These are phyloP conservation scores for Gillenia trifoliata DNA, from an alignment of 306 rosid genomes.

Conservation along the genomic window DNA sequence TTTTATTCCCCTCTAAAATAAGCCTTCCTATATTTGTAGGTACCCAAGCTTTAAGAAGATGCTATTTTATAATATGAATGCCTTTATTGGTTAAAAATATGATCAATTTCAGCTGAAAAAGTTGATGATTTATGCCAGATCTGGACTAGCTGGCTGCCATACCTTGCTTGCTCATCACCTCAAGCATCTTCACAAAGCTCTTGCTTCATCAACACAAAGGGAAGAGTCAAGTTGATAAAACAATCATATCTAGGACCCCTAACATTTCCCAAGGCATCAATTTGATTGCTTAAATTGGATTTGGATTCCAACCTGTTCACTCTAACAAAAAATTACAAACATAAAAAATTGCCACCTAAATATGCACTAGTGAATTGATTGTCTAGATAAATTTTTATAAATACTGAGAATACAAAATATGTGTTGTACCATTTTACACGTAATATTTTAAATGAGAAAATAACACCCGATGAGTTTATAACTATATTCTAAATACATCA, in stretches of 20 bases:
- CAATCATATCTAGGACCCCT: neutral
- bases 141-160: neutral
- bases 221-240: neutral
- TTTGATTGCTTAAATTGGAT: neutral
- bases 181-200: neutral
- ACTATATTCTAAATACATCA: too few species aligned
- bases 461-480: too few species aligned
- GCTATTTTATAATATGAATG: neutral
- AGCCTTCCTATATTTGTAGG: neutral
- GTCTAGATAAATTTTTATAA: too few species aligned
- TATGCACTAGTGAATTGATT: neutral
- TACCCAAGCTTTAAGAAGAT: neutral
- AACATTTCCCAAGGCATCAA: neutral
- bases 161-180: constrained; percentile 5
- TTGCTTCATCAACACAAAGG: neutral
- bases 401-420: too few species aligned
- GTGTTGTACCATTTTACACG: too few species aligned
- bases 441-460: too few species aligned
- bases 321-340: neutral
- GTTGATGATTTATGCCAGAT: neutral
- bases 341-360: too few species aligned
- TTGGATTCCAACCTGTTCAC: neutral
- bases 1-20: neutral
- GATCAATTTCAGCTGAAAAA: neutral
- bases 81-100: neutral